Conservation (phyloP, 345 rosid species). For the sweet orange (Citrus sinensis) region DNA sequence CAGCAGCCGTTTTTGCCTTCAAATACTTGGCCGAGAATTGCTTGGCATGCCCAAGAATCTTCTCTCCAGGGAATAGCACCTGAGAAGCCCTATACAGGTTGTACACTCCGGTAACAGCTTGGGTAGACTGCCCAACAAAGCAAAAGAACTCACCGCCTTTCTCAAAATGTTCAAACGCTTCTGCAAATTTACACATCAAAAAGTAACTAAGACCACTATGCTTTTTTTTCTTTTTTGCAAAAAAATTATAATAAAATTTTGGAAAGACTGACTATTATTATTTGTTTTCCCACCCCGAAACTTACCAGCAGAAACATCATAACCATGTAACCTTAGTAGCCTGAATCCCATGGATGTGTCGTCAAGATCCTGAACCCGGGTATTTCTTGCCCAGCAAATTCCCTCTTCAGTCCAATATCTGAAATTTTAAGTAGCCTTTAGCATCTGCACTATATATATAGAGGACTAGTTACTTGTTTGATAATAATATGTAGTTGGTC, state of each 20-base stretch:
- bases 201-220: background rate
- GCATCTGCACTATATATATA: background rate
- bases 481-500: background rate
- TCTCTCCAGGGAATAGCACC: slow-evolving; percentile 64
- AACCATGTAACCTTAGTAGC: slow-evolving; percentile 65
- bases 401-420: slow-evolving; percentile 86
- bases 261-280: background rate
- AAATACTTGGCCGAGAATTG: slow-evolving; percentile 48
- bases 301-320: slow-evolving; percentile 73
- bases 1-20: slow-evolving; percentile 46
- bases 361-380: slow-evolving; percentile 73
- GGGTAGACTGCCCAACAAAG: slow-evolving; percentile 79
- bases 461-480: background rate
- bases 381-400: slow-evolving; percentile 91
- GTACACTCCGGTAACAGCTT: slow-evolving; percentile 88
- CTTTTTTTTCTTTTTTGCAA: too few species aligned
- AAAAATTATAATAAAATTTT: too few species aligned
- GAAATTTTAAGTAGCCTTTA: slow-evolving; percentile 15
- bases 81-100: slow-evolving; percentile 87
- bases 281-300: too few species aligned
- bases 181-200: slow-evolving; percentile 29
- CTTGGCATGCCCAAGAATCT: slow-evolving; percentile 63
- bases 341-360: slow-evolving; percentile 97
- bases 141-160: slow-evolving; percentile 68
- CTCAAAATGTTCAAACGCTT: slow-evolving; percentile 69